Percentiles rank a stretch among this genome's conserved stretches.
Evolutionary conservation across 441 rosid species (phyloP).

Genomic region (Macaranga tanarius): DNA sequence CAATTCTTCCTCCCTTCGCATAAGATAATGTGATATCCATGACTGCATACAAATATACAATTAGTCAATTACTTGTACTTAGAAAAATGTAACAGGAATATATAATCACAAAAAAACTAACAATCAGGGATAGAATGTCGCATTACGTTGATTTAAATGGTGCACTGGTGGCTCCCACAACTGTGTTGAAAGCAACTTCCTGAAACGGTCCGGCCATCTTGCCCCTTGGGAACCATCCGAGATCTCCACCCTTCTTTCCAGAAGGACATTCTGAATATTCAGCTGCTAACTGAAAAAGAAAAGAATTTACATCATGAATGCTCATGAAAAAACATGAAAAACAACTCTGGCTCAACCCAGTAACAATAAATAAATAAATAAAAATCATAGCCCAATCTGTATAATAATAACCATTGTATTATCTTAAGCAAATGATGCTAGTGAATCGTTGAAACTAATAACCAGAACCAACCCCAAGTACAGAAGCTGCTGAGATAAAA

Average conservation of each 20-base stretch:
- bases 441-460: neutral
- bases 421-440: neutral
- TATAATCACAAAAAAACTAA: neutral
- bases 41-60: conserved; percentile 45
- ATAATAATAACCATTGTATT: neutral
- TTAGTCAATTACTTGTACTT: neutral
- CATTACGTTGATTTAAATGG: conserved; percentile 93
- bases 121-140: neutral
- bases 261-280: conserved; percentile 95
- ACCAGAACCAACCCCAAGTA: neutral
- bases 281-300: conserved; percentile 63
- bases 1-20: conserved; percentile 89
- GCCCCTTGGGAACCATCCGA: conserved; percentile 98
- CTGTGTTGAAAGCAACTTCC: conserved; percentile 82
- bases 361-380: neutral
- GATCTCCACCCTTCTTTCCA: conserved; percentile 97
- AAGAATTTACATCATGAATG: neutral
- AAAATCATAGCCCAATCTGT: neutral
- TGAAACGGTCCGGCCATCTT: conserved; percentile 99
- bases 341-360: neutral
- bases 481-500: neutral
- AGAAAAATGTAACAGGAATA: neutral
- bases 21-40: conserved; percentile 85
- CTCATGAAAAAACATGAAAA: neutral
- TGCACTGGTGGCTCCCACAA: conserved; percentile 83